Evolutionary conservation across 768 basidiomycete genomes (phyloP).

Genomic region (Phallus indusiatus): DNA sequence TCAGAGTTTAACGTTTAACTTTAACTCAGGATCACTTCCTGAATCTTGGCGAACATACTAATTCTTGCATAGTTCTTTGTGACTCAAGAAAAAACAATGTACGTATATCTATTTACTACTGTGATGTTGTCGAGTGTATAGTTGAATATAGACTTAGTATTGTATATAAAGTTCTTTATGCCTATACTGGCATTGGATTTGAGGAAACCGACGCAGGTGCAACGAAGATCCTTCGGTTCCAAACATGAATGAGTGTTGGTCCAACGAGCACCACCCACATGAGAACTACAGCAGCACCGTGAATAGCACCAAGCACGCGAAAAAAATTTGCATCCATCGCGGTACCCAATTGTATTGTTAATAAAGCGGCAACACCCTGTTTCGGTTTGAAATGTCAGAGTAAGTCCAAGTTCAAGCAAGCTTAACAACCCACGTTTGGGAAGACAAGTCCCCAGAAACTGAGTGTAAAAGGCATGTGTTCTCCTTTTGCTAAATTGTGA

Average conservation of each 20-base stretch:
- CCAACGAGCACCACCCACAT: conserved; percentile 43
- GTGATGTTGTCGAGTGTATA: no score
- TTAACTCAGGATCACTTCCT: no score
- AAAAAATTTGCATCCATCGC: conserved; percentile 47
- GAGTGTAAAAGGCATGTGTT: conserved; percentile 40
- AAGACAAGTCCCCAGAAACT: conserved; percentile 64
- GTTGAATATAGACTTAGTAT: no score
- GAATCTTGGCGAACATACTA: no score
- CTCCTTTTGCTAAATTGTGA: conserved; percentile 28
- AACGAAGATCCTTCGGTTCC: conserved; percentile 32
- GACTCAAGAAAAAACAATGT: no score
- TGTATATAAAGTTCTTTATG: neutral
- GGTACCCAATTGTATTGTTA: conserved; percentile 43
- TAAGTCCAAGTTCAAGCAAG: neutral
- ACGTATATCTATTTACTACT: no score
- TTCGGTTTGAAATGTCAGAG: neutral
- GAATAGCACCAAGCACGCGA: conserved; percentile 47
- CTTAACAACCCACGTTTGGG: conserved; percentile 42
- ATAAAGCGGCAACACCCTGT: conserved; percentile 58
- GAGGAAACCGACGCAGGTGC: no score
- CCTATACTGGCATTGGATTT: neutral
- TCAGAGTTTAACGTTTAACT: no score
- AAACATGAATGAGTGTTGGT: conserved; percentile 30
- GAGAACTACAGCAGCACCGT: conserved; percentile 38
- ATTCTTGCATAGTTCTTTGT: no score